Base-by-base conservation (phyloP, 192 early-diverging fungal genomes). In the Spizellomyces sp. region DNA sequence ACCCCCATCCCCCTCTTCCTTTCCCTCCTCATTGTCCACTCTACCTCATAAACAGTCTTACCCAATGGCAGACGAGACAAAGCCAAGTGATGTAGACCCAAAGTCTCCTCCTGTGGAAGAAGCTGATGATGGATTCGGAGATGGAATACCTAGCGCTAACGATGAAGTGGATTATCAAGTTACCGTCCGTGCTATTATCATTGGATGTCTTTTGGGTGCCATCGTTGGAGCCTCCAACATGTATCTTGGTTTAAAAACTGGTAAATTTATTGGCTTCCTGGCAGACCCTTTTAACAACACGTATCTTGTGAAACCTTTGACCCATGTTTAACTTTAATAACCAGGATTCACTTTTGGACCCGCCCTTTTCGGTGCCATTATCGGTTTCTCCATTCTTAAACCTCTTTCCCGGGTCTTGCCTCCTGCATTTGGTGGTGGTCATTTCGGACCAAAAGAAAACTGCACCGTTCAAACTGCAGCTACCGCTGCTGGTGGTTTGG, bases 391-490 rank as follows among this genome's bases (percentile, higher is more conserved):
- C 12, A 86, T 94, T 19, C 88, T 94, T 72, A 91, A 90, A 61
- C 83, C 88, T 8, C 4, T 90, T 3, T 83, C 84, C 17, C 63
- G 64, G 22, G 17, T 42, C 6, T 19, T 54, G 14, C 50, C 50
- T n/a, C 14, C 50, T 54, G 21, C 14, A 15, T 72, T 87, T 55
- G 72, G 88, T 17, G 84, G 87, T 5, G 72, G 84, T 41, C 75
- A 85, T 70, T 90, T 90, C 72, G 85, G 89, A 5, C 92, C 94
- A 4, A 90, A 89, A 9, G 94, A 95, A 74, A 94, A 95, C 76
- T 91, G 93, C 52, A 88, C 94, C 9, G 75, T 94, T 17, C 93
- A 94, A 78, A 91, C 94, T 0, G 91, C 90, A 4, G 94, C 94
- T 22, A 93, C 92, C 17, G 93, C 90, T 8, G 91, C 94, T 1